phyloP scores from a whole-genome alignment of 805 yeast species.

The Ogataea thermomethanolica region DNA sequence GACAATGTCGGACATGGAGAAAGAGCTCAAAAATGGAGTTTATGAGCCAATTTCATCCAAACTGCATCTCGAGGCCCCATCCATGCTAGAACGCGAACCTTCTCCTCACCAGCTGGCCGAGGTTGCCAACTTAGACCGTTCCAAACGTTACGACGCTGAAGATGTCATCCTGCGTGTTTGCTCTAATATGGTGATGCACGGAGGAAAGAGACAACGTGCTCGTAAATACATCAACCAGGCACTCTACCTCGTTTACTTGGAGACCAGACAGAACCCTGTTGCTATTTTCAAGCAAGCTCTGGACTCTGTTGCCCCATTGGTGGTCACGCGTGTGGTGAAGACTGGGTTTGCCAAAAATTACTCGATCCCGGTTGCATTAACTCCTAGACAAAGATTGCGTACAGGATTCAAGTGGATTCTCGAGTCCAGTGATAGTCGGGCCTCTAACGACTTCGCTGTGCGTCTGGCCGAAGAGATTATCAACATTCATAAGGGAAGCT shows the following conservation, averaged over 20 bases:
- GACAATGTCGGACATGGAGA: conserved; percentile 29
- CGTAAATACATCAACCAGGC: conserved; percentile 72
- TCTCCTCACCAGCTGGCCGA: conserved; percentile 62
- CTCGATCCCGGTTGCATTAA: conserved; percentile 79
- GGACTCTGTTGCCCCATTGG: conserved; percentile 81
- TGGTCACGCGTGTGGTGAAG: conserved; percentile 68
- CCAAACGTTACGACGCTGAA: conserved; percentile 54
- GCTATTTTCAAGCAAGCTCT: conserved; percentile 67
- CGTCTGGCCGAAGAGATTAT: conserved; percentile 88
- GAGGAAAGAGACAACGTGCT: conserved; percentile 84
- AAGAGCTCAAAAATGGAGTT: conserved; percentile 26
- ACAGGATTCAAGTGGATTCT: conserved; percentile 88
- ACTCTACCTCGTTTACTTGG: conserved; percentile 70
- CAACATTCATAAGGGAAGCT: conserved; percentile 70
- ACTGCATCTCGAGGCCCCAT: conserved; percentile 16
- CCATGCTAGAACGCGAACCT: conserved; percentile 47
- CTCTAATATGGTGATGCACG: conserved; percentile 85
- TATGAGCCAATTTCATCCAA: conserved; percentile 20
- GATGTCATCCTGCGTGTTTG: conserved; percentile 77
- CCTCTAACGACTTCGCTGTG: conserved; percentile 77
- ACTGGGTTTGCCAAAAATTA: conserved; percentile 84
- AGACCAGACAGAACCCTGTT: conserved; percentile 76
- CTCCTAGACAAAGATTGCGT: conserved; percentile 77
- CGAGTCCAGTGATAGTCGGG: conserved; percentile 77
- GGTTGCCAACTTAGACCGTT: conserved; percentile 44